Base-by-base conservation (phyloP, 768 basidiomycete species). In the Butyriboletus loyo region DNA sequence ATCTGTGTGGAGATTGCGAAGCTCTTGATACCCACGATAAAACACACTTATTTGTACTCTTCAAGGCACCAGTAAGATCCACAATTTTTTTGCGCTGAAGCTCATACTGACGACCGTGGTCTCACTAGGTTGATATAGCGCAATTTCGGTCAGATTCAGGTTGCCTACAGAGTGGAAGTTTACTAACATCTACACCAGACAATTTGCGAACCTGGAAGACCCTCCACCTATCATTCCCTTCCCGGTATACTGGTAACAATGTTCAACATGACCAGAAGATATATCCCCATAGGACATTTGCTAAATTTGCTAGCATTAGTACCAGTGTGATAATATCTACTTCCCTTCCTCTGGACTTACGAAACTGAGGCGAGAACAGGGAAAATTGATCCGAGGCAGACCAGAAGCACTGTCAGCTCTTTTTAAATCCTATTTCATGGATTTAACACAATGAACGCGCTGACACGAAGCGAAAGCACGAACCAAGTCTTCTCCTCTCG, bases 1-100 rank as follows among this genome's bases (percentile, higher is more conserved):
- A 98, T 66, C 73, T 96, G n/a, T 97, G 95, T 70, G 83, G 84
- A 37, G 78, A 78, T 28, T 96, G 94, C 61, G 89, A 94, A 67
- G 77, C 73, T 41, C 72, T 88, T 25, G 92, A 92, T 62, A 86
- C 87, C 40, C 94, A 97, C 63, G 81, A 94, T 59, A 76, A 81
- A 53, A 83, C 81, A 1, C 94, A 96, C 64, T 70, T 92, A 38
- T 98, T 94, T 69, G 75, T 95, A 31, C 88, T 89, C 8, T 87
- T 97, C 73, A 98, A 98, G 68, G 83, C 91, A 2, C 73, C 77
- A 37, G 91, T 92, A 56, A 69, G 80, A 67, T 22, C 5, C 9
- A 22, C 32, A 41, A 10, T 22, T 30, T 21, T 21, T 46, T 45
- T 32, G 14, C 27, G 39, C 19, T 39, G 14, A 38, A 7, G 22